A percentile compares a stretch with the other conserved stretches of the same genome.
Evolutionary conservation across 768 basidiomycete genomes (phyloP).

Genomic region (Phaffia australis): DNA sequence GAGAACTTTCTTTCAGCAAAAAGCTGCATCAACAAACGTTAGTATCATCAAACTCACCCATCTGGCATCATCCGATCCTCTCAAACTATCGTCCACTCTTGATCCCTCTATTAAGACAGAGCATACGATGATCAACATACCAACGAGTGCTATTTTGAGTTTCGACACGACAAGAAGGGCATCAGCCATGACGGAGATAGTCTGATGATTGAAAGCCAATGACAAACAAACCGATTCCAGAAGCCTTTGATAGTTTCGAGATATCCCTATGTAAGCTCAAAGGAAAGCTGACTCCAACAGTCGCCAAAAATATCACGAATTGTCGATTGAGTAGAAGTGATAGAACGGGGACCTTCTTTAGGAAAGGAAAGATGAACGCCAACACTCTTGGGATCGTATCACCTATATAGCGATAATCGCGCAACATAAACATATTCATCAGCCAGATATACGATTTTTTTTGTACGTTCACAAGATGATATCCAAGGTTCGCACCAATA

Average conservation of each 20-base stretch:
- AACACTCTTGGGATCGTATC: constrained; percentile 95
- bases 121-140: constrained; percentile 80
- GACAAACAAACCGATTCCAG: constrained; percentile 60
- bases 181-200: neutral
- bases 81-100: constrained; percentile 29
- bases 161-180: constrained; percentile 39
- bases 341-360: constrained; percentile 57
- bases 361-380: constrained; percentile 64
- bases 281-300: constrained; percentile 80
- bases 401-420: constrained; percentile 43
- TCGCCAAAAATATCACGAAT: constrained; percentile 80
- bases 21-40: no score
- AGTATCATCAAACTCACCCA: no score
- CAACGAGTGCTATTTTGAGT: constrained; percentile 40
- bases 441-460: neutral
- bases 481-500: constrained; percentile 32
- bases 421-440: neutral
- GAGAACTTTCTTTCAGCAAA: constrained; percentile 50
- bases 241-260: constrained; percentile 87
- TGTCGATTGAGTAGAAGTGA: constrained; percentile 70
- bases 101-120: constrained; percentile 25
- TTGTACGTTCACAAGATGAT: neutral
- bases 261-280: constrained; percentile 94
- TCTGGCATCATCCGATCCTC: constrained; percentile 60
- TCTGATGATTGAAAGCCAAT: neutral